phyloP scores from a whole-genome alignment of 2,329 filamentous ascomycete species.

The Diaporthe australafricana region DNA sequence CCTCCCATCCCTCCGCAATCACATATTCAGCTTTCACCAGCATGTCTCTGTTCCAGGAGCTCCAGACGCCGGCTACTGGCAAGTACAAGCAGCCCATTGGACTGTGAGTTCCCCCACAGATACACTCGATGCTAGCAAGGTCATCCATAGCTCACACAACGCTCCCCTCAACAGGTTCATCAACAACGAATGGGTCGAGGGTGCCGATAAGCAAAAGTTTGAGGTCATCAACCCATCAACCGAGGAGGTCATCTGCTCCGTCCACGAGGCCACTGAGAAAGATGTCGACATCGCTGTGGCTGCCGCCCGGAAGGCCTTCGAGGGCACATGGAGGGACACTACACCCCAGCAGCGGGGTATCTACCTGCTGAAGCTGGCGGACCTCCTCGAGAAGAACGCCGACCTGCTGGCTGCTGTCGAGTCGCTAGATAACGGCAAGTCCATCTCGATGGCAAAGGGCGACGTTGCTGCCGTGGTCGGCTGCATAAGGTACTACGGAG shows the following conservation, averaged over 20 bases:
- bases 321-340: slow-evolving; percentile 75
- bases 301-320: slow-evolving; percentile 87
- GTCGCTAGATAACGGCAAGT: slow-evolving; percentile 90
- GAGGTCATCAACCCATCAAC: slow-evolving; percentile 91
- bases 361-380: slow-evolving; percentile 80
- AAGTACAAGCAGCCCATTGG: slow-evolving; percentile 69
- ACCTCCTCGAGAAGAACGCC: slow-evolving; percentile 81
- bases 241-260: slow-evolving; percentile 86
- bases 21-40: slow-evolving; percentile 32
- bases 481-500: slow-evolving; percentile 87
- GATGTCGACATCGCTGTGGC: slow-evolving; percentile 84
- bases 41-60: slow-evolving; percentile 59
- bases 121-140: background rate
- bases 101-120: slow-evolving; percentile 59
- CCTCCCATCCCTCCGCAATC: background rate
- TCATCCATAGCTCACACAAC: background rate
- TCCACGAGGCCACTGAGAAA: slow-evolving; percentile 89
- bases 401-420: slow-evolving; percentile 85
- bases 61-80: slow-evolving; percentile 76
- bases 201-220: slow-evolving; percentile 88
- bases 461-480: slow-evolving; percentile 77
- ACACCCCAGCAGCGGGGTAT: slow-evolving; percentile 78
- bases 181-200: slow-evolving; percentile 90
- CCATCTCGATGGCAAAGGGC: slow-evolving; percentile 78
- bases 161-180: slow-evolving; percentile 72